Evolutionary conservation across 148 eudicot species (phyloP).

Genomic region (Mesembryanthemum crystallinum): DNA sequence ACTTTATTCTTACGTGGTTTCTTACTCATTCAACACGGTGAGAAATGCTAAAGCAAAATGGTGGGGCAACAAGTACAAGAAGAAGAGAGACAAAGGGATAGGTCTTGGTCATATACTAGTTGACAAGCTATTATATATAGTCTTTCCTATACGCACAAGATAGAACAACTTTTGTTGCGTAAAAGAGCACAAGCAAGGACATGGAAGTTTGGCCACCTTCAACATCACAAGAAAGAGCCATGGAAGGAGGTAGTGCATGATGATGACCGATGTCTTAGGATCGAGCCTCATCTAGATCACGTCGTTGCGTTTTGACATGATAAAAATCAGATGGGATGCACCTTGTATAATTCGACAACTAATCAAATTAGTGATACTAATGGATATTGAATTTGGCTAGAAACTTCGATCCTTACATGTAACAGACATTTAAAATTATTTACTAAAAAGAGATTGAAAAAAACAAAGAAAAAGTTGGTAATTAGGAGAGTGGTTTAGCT

Average conservation of each 20-base stretch:
- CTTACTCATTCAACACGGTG: not conserved
- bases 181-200: not conserved
- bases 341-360: too few species aligned
- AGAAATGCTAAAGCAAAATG: conserved; percentile 4
- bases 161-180: not conserved
- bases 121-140: too few species aligned
- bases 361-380: too few species aligned
- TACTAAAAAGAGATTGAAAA: too few species aligned
- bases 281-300: too few species aligned
- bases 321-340: too few species aligned
- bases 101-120: not conserved
- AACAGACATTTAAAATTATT: too few species aligned
- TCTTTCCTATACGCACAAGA: not conserved
- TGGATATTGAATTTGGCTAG: too few species aligned
- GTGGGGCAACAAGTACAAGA: not conserved
- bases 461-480: too few species aligned
- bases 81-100: not conserved
- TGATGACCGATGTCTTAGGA: not conserved
- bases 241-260: not conserved
- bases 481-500: not conserved
- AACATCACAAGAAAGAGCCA: not conserved
- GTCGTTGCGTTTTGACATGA: too few species aligned
- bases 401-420: too few species aligned
- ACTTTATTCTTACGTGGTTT: not conserved
- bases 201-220: not conserved